Evolutionary conservation across 1,284 basidiomycete genomes (phyloP).

Genomic region (Chiua sp.): DNA sequence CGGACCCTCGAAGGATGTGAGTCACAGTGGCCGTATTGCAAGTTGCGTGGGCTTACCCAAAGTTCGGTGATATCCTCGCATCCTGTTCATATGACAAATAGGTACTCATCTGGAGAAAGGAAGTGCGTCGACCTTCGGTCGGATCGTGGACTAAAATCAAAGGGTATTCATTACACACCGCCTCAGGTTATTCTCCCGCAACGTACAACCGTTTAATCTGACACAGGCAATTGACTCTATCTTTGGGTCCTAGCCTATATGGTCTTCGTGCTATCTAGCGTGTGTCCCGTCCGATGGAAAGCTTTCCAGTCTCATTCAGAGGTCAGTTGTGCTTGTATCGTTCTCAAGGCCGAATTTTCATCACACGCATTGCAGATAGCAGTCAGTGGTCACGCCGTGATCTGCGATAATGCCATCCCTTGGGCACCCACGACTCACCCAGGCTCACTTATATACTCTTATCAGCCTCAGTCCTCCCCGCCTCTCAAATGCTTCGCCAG

Average conservation of each 20-base stretch:
- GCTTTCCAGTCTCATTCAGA: slow-evolving; percentile 96
- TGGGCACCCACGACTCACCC: slow-evolving; percentile 92
- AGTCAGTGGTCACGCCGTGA: slow-evolving; percentile 97
- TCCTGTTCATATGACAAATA: slow-evolving; percentile 44
- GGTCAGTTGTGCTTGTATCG: slow-evolving; percentile 50
- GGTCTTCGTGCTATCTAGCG: slow-evolving; percentile 96
- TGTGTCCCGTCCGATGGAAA: slow-evolving; percentile 99
- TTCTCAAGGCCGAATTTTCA: background rate
- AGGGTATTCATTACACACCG: slow-evolving; percentile 94
- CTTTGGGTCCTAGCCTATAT: slow-evolving; percentile 97
- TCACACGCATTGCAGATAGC: slow-evolving; percentile 67
- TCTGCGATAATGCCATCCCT: slow-evolving; percentile 96
- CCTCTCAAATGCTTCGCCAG: no score
- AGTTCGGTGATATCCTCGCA: no score
- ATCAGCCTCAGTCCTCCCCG: no score
- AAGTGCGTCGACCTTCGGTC: slow-evolving; percentile 57
- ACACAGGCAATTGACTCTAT: slow-evolving; percentile 85
- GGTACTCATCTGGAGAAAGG: slow-evolving; percentile 98
- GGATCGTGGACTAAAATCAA: slow-evolving; percentile 93
- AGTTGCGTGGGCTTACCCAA: slow-evolving; percentile 90
- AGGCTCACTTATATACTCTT: no score
- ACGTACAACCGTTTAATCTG: background rate
- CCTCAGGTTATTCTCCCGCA: slow-evolving; percentile 71
- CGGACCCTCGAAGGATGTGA: slow-evolving; percentile 90
- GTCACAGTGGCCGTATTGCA: slow-evolving; percentile 98